Evolutionary conservation across 257 asterid genomes (phyloP), one percentile per base, ranked within the genome.

Genomic region (Rehmannia glutinosa): DNA sequence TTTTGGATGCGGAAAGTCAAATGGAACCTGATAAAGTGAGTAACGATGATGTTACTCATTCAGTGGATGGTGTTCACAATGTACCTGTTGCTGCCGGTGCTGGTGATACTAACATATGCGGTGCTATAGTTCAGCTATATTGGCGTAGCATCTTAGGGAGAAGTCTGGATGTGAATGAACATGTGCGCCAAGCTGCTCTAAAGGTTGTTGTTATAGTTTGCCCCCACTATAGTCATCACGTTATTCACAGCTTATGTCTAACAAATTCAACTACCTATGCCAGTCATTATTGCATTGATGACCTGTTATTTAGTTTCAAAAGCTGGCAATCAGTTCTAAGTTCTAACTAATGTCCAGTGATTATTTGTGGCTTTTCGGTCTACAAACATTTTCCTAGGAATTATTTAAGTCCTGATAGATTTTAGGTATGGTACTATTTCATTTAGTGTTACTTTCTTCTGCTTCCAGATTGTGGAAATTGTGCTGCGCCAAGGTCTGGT

Each of bases 81-180:
- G 99, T 94, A 54, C 92, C 99, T 53, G 97, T 91, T 71, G 99
- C 99, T 73, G 97, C 99, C 6, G 99, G 99, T 60, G 99, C 97
- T 65, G 99, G 99, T 51, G 99, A 94, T 82, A 91, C 99, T 64
- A 94, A 94, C 81, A 82, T 94, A 62, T 91, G 97, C 54, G 99
- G 99, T 50, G 95, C 96, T 52, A 88, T 94, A 81, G 82, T 88
- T 80, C 99, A 88, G 79, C 84, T 94, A 71, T 87, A 88, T 77
- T 94, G 99, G 99, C 78, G 68, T 73, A 72, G 63, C 68, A 85
- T 94, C 75, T 80, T 94, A 61, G 87, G 79, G 30, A 88, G 96
- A 76, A 79, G 91, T 74, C 77, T 94, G 77, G 99, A 94, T 77
- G 96, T 75, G 70, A 85, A 87, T 77, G 93, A 83, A 56, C 90